Conservation (phyloP, 2,329 filamentous ascomycete genomes). For the Pestalotiopsis sp. region DNA sequence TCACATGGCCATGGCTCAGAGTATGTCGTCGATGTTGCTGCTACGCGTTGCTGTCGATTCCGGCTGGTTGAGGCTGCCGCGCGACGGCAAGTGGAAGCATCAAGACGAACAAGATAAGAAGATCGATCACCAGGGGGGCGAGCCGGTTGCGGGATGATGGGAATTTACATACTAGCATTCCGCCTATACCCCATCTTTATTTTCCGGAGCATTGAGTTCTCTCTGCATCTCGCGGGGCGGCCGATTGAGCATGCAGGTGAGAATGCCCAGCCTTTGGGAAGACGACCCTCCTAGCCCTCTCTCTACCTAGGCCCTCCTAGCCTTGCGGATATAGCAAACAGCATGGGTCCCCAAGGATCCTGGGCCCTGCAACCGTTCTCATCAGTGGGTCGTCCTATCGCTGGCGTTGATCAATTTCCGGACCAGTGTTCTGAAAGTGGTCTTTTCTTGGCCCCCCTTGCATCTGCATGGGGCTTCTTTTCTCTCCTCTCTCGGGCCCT, state of each 20-base stretch:
- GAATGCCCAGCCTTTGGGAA: conserved; percentile 1
- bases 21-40: neutral
- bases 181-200: neutral
- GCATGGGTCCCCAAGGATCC: neutral
- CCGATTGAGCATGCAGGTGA: neutral
- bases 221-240: neutral
- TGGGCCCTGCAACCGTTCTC: neutral
- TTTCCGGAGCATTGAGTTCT: neutral
- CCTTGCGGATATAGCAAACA: neutral
- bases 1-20: neutral
- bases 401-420: conserved; percentile 8
- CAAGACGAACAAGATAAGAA: neutral
- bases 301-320: neutral
- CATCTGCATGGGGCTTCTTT: neutral
- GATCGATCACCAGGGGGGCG: neutral
- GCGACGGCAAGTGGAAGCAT: neutral
- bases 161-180: neutral
- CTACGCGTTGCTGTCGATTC: neutral
- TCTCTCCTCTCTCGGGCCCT: neutral
- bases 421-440: neutral
- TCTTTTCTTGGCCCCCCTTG: neutral
- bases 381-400: neutral
- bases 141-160: neutral
- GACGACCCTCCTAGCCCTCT: neutral
- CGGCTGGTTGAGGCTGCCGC: neutral